A percentile compares a stretch with the other conserved stretches of the same genome.
phyloP scores from a whole-genome alignment of 2,329 filamentous ascomycete species.

The Monilinia aucupariae region DNA sequence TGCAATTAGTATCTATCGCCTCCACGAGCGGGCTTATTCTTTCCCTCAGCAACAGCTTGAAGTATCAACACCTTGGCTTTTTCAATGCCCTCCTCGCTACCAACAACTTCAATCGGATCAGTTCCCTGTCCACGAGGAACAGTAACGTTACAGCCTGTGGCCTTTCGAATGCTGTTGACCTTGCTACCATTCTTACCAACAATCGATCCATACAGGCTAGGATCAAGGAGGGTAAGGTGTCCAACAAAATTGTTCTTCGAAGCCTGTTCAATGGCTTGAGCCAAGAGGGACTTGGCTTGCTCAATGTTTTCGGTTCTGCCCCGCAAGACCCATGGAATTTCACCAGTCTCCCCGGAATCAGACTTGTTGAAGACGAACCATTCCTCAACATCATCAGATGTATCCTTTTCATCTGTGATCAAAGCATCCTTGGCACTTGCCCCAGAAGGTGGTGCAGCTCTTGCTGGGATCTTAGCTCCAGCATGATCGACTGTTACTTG shows the following conservation, averaged over 20 bases:
- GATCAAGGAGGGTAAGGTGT: constrained; percentile 66
- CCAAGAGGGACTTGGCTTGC: constrained; percentile 72
- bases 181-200: constrained; percentile 85
- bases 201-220: constrained; percentile 80
- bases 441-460: constrained; percentile 52
- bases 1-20: constrained; percentile 11
- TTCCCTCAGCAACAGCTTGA: constrained; percentile 66
- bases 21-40: constrained; percentile 6
- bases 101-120: constrained; percentile 88
- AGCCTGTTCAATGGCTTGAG: constrained; percentile 66
- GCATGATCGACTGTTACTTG: constrained; percentile 89
- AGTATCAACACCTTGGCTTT: constrained; percentile 85
- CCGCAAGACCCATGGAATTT: constrained; percentile 85
- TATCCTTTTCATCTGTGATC: constrained; percentile 79
- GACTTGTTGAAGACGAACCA: constrained; percentile 72
- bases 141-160: constrained; percentile 89
- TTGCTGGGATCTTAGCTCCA: constrained; percentile 69
- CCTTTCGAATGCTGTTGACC: constrained; percentile 87
- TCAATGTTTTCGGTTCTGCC: constrained; percentile 72
- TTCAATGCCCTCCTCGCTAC: constrained; percentile 73
- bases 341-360: constrained; percentile 51
- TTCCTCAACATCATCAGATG: constrained; percentile 62
- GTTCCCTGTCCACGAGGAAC: constrained; percentile 75
- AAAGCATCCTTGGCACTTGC: constrained; percentile 69
- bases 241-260: constrained; percentile 67